phyloP scores from a whole-genome alignment of 2,329 filamentous ascomycete species.

The Monilinia vaccinii-corymbosi region DNA sequence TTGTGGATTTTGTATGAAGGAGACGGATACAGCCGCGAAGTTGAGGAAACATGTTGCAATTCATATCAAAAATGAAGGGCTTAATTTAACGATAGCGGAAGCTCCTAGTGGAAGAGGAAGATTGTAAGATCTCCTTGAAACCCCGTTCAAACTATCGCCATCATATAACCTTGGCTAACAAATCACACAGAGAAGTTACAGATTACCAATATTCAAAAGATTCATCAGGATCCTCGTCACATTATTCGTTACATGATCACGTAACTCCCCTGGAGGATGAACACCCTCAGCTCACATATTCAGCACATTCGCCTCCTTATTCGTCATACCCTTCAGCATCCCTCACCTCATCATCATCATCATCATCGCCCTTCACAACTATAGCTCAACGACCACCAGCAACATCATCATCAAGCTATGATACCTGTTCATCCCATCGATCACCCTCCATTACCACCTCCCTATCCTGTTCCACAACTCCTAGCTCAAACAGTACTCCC shows the following conservation, averaged over 20 bases:
- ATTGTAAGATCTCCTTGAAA: slow-evolving; percentile 17
- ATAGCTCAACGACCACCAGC: slow-evolving; percentile 13
- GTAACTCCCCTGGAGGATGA: slow-evolving; percentile 1
- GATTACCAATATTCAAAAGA: background rate
- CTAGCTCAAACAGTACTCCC: slow-evolving; percentile 5
- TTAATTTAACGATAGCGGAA: slow-evolving; percentile 24
- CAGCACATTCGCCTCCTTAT: background rate
- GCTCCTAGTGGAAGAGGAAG: slow-evolving; percentile 23
- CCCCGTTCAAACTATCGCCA: background rate
- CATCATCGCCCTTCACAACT: background rate
- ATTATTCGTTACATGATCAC: background rate
- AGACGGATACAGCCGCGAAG: slow-evolving; percentile 27
- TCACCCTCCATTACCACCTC: slow-evolving; percentile 11
- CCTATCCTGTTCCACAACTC: slow-evolving; percentile 16
- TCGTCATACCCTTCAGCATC: background rate
- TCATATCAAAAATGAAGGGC: slow-evolving; percentile 26
- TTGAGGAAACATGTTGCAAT: slow-evolving; percentile 28
- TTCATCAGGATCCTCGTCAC: background rate
- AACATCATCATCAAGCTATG: slow-evolving; percentile 3
- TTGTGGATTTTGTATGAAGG: slow-evolving; percentile 27
- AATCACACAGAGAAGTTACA: background rate
- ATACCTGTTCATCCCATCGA: slow-evolving; percentile 13
- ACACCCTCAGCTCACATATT: background rate
- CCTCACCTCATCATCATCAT: background rate
- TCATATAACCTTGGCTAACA: background rate